Percentiles rank a stretch among this genome's conserved stretches.
Conservation (phyloP, 2,329 filamentous ascomycete genomes). For the Ascochyta viciae-villosae region DNA sequence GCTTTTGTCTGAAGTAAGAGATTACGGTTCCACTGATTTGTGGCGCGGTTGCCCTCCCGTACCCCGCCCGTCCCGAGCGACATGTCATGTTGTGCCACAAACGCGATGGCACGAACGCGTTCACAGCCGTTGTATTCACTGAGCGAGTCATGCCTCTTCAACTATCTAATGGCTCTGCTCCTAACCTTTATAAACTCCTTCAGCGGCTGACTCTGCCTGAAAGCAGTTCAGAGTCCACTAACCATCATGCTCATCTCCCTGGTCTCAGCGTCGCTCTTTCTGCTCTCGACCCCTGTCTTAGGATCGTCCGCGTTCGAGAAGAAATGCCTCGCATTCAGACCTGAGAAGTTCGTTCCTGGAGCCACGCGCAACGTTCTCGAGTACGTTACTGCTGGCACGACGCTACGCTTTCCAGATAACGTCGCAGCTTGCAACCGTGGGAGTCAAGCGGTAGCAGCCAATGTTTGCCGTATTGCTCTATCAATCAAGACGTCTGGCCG, state of each 20-base stretch:
- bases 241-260: slow-evolving; percentile 10
- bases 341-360: slow-evolving; percentile 19
- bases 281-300: slow-evolving; percentile 1
- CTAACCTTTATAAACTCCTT: background rate
- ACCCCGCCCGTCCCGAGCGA: slow-evolving; percentile 5
- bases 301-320: slow-evolving; percentile 17
- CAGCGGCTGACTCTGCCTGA: background rate
- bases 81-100: slow-evolving; percentile 1
- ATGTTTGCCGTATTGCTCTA: slow-evolving; percentile 54
- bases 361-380: slow-evolving; percentile 35
- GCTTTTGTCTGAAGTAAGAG: background rate
- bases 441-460: slow-evolving; percentile 46
- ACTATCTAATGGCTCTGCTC: background rate
- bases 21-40: background rate
- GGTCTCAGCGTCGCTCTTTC: slow-evolving; percentile 7
- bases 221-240: background rate
- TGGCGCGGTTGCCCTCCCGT: slow-evolving; percentile 1
- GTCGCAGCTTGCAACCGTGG: slow-evolving; percentile 44
- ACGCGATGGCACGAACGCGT: background rate
- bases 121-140: background rate
- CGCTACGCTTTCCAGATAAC: slow-evolving; percentile 49
- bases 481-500: slow-evolving; percentile 50
- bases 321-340: slow-evolving; percentile 30
- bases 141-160: slow-evolving; percentile 1
- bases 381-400: slow-evolving; percentile 49